Evolutionary conservation across 83 land plant species (phyloP).

Genomic region (Picea engelmannii): DNA sequence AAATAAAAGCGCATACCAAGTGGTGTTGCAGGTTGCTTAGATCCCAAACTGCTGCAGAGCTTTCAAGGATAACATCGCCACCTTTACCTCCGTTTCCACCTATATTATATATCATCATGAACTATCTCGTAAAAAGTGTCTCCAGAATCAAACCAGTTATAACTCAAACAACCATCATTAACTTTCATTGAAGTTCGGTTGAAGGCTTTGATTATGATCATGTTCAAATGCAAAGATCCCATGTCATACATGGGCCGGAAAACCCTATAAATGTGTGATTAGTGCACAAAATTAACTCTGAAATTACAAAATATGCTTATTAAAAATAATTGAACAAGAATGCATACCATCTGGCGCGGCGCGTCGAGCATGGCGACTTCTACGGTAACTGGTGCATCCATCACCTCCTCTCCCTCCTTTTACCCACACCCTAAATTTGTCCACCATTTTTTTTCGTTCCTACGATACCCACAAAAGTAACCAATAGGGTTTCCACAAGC

Average conservation of each 20-base stretch:
- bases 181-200: neutral
- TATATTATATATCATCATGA: conserved; percentile 19
- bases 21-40: conserved; percentile 89
- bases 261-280: too few species aligned
- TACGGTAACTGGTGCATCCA: conserved; percentile 89
- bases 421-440: conserved; percentile 68
- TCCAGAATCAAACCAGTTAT: conserved; percentile 5
- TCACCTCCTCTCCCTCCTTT: conserved; percentile 94
- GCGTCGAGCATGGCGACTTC: conserved; percentile 71
- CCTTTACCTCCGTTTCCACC: conserved; percentile 99
- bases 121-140: too few species aligned
- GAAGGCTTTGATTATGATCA: neutral
- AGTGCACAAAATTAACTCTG: too few species aligned
- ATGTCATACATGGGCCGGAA: neutral
- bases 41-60: conserved; percentile 86
- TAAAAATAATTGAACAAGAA: neutral
- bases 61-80: conserved; percentile 89
- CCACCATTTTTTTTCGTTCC: conserved; percentile 87
- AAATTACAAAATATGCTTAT: too few species aligned
- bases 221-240: neutral
- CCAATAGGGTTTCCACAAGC: neutral
- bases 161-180: neutral
- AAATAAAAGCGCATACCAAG: conserved; percentile 42
- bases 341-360: conserved; percentile 87
- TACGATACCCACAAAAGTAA: conserved; percentile 18